Conservation (phyloP, 2,329 filamentous ascomycete species). For the Pseudocercospora ulei region DNA sequence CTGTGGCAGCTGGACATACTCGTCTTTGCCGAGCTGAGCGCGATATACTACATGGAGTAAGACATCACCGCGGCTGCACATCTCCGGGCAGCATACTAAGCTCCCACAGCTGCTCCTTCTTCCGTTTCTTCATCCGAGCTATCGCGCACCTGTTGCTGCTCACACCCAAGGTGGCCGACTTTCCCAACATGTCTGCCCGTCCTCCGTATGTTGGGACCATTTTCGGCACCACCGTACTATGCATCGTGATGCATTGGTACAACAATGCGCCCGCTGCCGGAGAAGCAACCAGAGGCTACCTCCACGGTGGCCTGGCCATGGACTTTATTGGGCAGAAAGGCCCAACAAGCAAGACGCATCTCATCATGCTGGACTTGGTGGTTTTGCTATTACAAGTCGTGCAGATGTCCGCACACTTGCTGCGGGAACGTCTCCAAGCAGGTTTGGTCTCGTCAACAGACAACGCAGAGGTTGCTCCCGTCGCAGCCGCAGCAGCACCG, state of each 20-base stretch:
- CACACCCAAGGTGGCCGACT: conserved; percentile 49
- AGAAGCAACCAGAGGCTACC: conserved; percentile 45
- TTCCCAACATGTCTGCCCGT: conserved; percentile 41
- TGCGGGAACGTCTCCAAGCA: conserved; percentile 43
- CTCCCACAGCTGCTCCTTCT: conserved; percentile 43
- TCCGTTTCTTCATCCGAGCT: conserved; percentile 48
- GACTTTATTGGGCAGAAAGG: conserved; percentile 56
- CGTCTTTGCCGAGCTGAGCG: conserved; percentile 53
- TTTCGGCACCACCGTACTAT: conserved; percentile 47
- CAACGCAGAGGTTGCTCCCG: conserved; percentile 14
- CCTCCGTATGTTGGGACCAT: conserved; percentile 49
- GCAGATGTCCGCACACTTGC: conserved; percentile 48
- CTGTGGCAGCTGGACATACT: conserved; percentile 50
- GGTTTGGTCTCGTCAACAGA: conserved; percentile 20
- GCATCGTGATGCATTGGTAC: conserved; percentile 46
- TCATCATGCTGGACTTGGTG: conserved; percentile 47
- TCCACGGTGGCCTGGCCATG: conserved; percentile 54
- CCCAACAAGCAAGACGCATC: conserved; percentile 46
- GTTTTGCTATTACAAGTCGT: conserved; percentile 49
- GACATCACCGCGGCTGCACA: conserved; percentile 18
- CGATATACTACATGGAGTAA: conserved; percentile 56
- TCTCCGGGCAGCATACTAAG: conserved; percentile 15
- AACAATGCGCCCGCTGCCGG: conserved; percentile 38
- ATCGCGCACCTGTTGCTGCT: conserved; percentile 50
- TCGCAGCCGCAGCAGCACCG: conserved; percentile 13